Conservation (phyloP, 106 monocot species). For the Triglochin maritima region DNA sequence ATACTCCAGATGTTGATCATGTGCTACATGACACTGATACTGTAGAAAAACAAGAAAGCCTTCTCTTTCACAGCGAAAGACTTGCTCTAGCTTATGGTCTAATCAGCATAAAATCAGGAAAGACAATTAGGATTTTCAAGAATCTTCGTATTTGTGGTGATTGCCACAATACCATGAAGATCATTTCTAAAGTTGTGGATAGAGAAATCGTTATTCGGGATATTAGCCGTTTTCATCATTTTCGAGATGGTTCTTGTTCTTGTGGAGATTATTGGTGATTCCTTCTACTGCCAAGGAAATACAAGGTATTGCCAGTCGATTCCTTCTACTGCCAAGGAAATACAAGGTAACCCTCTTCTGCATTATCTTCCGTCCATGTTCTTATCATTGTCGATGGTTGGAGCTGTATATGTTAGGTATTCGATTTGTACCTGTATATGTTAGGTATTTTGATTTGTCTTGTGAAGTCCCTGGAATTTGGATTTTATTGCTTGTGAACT, state of each 20-base stretch:
- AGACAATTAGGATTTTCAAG: conserved; percentile 17
- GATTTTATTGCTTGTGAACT: too few relatives aligned
- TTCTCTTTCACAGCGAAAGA: conserved; percentile 24
- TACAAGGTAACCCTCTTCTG: too few relatives aligned
- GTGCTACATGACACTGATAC: conserved; percentile 5
- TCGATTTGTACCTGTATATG: too few relatives aligned
- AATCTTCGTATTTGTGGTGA: conserved; percentile 18
- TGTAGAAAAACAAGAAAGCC: conserved; percentile 6
- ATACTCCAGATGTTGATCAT: conserved; percentile 8
- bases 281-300: background rate
- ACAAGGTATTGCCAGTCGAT: background rate
- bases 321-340: background rate
- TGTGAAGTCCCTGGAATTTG: too few relatives aligned
- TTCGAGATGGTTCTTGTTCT: conserved; percentile 13
- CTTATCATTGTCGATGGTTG: too few relatives aligned
- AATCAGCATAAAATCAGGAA: conserved; percentile 4
- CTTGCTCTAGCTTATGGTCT: conserved; percentile 20
- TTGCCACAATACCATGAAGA: conserved; percentile 17
- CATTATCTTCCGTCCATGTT: too few relatives aligned
- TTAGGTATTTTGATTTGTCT: too few relatives aligned
- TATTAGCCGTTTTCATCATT: conserved; percentile 18
- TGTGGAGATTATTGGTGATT: conserved; percentile 26
- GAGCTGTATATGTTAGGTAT: too few relatives aligned
- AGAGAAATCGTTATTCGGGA: conserved; percentile 20
- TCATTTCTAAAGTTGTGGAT: conserved; percentile 6